Percentiles rank a stretch among this genome's conserved stretches.
These are phyloP conservation scores for Penicillium oxalicum DNA, from an alignment of 2,329 filamentous ascomycete genomes.

Conservation along the genomic window DNA sequence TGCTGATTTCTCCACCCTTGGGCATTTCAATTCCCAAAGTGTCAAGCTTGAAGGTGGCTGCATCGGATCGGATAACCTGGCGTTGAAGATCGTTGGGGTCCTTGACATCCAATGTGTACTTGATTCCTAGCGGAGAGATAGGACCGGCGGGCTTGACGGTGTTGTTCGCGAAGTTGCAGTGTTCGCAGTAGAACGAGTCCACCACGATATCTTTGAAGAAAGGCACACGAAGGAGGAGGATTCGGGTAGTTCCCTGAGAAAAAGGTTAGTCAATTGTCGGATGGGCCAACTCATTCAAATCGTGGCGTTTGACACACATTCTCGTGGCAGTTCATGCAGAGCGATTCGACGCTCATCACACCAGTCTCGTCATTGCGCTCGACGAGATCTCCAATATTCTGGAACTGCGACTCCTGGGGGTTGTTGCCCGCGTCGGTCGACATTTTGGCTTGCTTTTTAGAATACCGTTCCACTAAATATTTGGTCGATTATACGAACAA, in stretches of 20 bases:
- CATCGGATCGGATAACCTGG: constrained; percentile 89
- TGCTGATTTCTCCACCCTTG: constrained; percentile 83
- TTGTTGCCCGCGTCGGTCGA: constrained; percentile 21
- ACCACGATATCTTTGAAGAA: constrained; percentile 97
- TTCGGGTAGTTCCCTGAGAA: constrained; percentile 67
- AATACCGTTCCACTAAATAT: no score
- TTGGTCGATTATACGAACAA: no score
- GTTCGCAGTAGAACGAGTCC: constrained; percentile 90
- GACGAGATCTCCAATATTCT: constrained; percentile 35
- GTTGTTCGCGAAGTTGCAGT: constrained; percentile 85
- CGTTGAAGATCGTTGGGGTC: constrained; percentile 68
- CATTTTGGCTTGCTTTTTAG: constrained; percentile 18
- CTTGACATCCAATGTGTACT: constrained; percentile 77
- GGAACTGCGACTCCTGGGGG: constrained; percentile 28
- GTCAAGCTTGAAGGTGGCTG: constrained; percentile 76
- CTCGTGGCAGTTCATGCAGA: constrained; percentile 81
- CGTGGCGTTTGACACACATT: constrained; percentile 56
- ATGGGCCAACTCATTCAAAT: no score
- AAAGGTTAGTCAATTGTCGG: constrained; percentile 6
- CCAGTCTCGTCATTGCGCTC: constrained; percentile 39
- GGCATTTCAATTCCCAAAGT: constrained; percentile 92
- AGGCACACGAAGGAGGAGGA: constrained; percentile 86
- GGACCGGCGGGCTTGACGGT: constrained; percentile 89
- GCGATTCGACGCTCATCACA: constrained; percentile 54
- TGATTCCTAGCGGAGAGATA: constrained; percentile 60